These are phyloP conservation scores for Avena sativa DNA, from an alignment of 176 grass and related monocot genomes.

Conservation along the genomic window DNA sequence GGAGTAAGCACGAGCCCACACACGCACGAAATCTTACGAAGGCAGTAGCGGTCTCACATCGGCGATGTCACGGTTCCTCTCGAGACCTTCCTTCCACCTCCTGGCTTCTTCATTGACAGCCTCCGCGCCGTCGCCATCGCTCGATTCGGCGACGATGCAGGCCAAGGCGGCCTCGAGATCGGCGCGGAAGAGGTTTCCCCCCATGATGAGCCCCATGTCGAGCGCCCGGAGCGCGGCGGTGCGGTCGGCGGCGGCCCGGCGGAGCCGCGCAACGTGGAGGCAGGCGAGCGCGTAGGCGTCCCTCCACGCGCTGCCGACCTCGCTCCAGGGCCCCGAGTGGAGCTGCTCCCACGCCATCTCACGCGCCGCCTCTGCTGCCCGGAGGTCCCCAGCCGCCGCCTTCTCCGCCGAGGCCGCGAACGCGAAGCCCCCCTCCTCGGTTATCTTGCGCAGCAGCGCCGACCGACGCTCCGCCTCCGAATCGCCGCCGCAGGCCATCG, in stretches of 20 bases:
- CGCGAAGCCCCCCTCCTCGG: constrained; percentile 77
- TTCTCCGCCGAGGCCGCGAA: constrained; percentile 81
- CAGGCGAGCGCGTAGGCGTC: constrained; percentile 94
- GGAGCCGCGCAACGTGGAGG: constrained; percentile 80
- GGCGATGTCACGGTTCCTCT: constrained; percentile 59
- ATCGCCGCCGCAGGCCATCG: constrained; percentile 38
- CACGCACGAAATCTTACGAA: constrained; percentile 41
- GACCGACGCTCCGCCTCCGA: constrained; percentile 47
- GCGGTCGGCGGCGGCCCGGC: constrained; percentile 37
- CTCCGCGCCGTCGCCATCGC: constrained; percentile 1
- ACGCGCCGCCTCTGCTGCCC: constrained; percentile 81
- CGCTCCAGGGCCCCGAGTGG: constrained; percentile 83
- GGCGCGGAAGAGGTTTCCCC: constrained; percentile 64
- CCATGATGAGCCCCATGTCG: constrained; percentile 97
- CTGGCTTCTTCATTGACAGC: constrained; percentile 18
- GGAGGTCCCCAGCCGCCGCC: constrained; percentile 72
- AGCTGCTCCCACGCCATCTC: constrained; percentile 99
- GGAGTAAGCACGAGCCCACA: background rate
- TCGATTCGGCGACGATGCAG: constrained; percentile 42
- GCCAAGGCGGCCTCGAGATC: constrained; percentile 64
- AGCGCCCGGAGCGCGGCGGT: constrained; percentile 69
- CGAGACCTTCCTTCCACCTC: constrained; percentile 67
- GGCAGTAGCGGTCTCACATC: constrained; percentile 59
- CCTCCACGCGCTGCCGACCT: constrained; percentile 71
- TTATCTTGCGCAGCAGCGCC: constrained; percentile 65